phyloP scores from a whole-genome alignment of 1,139 yeast genomes.

The Fermentozyma sake region DNA sequence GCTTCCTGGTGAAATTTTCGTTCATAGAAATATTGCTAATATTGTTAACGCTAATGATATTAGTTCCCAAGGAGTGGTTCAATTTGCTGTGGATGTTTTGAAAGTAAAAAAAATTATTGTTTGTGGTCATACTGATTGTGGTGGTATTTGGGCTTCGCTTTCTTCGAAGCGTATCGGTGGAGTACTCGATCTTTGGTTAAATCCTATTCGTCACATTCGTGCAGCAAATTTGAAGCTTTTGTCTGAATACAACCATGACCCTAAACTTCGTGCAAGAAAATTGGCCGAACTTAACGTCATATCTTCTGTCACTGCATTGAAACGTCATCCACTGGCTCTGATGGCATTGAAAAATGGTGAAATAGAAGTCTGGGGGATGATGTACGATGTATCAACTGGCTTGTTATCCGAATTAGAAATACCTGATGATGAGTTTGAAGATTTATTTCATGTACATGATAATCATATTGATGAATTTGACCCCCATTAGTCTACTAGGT shows the following conservation, averaged over 20 bases:
- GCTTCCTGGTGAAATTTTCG: conserved; percentile 89
- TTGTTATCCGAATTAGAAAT: conserved; percentile 51
- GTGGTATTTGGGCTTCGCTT: conserved; percentile 88
- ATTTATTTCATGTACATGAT: conserved; percentile 47
- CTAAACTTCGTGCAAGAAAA: conserved; percentile 56
- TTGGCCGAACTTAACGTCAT: conserved; percentile 79
- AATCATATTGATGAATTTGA: conserved; percentile 28
- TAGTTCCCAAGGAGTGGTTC: conserved; percentile 77
- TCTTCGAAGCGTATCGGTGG: conserved; percentile 69
- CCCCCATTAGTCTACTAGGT: conserved; percentile 11
- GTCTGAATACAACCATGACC: conserved; percentile 36
- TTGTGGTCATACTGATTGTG: conserved; percentile 98
- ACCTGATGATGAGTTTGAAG: conserved; percentile 49
- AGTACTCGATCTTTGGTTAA: conserved; percentile 73
- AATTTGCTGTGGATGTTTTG: conserved; percentile 84
- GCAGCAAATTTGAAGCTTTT: conserved; percentile 52
- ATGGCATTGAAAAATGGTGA: conserved; percentile 66
- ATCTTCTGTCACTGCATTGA: conserved; percentile 51
- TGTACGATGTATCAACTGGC: conserved; percentile 85
- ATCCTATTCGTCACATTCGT: conserved; percentile 67
- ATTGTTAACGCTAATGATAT: conserved; percentile 69
- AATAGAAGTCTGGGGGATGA: conserved; percentile 83
- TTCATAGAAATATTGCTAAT: conserved; percentile 92
- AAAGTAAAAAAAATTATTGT: conserved; percentile 80
- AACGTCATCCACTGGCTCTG: conserved; percentile 71